A percentile compares a stretch with the other conserved stretches of the same genome.
Evolutionary conservation across 441 rosid species (phyloP).

Genomic region (Gossypium davidsonii): DNA sequence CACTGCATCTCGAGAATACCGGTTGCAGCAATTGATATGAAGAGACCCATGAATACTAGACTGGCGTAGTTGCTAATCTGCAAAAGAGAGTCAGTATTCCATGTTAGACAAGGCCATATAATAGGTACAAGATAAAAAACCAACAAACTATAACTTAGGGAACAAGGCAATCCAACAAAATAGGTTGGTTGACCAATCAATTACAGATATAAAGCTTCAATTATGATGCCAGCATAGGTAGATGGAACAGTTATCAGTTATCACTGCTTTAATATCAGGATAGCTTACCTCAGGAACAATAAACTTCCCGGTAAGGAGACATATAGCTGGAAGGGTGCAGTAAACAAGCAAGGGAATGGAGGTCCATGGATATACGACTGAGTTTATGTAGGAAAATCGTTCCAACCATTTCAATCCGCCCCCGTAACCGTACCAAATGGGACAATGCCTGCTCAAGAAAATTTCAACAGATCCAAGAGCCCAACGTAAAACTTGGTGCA

Average conservation of each 20-base stretch:
- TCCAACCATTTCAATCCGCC: constrained; percentile 61
- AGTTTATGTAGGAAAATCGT: constrained; percentile 60
- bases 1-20: constrained; percentile 66
- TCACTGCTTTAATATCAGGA: constrained; percentile 12
- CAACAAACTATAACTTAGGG: neutral
- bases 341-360: constrained; percentile 60
- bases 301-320: too few species aligned
- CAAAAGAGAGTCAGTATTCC: neutral
- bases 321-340: constrained; percentile 65
- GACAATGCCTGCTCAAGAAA: constrained; percentile 67
- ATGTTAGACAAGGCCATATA: neutral
- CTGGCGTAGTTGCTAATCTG: constrained; percentile 67
- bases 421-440: constrained; percentile 72
- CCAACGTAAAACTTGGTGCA: constrained; percentile 76
- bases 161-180: too few species aligned
- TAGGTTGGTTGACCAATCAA: neutral
- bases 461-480: constrained; percentile 75
- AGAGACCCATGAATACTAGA: constrained; percentile 51
- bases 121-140: neutral
- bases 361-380: constrained; percentile 66
- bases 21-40: constrained; percentile 50
- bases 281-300: constrained; percentile 24
- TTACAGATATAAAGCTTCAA: neutral
- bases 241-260: neutral
- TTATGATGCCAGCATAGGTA: neutral